phyloP scores from a whole-genome alignment of 345 rosid genomes.

The Iberis pinnata region DNA sequence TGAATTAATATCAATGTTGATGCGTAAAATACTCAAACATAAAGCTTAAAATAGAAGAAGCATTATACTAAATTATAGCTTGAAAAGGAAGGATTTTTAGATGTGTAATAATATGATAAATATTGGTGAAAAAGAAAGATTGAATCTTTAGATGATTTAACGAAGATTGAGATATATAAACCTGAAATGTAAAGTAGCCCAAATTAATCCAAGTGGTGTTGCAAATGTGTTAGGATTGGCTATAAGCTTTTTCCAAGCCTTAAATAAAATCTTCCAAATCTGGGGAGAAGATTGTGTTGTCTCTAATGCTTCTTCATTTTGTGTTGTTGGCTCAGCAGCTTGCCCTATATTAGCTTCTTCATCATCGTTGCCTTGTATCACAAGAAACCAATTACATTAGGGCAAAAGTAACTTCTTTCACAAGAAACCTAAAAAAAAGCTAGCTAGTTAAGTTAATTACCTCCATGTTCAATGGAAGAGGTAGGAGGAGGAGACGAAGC shows the following conservation, averaged over 20 bases:
- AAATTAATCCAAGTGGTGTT: slow-evolving; percentile 53
- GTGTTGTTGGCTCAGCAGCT: slow-evolving; percentile 41
- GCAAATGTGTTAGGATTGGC: slow-evolving; percentile 78
- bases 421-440: too few relatives aligned
- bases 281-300: slow-evolving; percentile 34
- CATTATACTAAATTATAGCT: background rate
- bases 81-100: too few relatives aligned
- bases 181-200: slow-evolving; percentile 85
- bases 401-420: too few relatives aligned
- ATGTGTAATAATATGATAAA: background rate
- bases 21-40: slow-evolving; percentile 4
- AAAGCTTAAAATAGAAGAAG: slow-evolving; percentile 20
- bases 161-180: slow-evolving; percentile 11
- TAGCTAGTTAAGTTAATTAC: slow-evolving; percentile 40
- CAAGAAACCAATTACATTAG: slow-evolving; percentile 22
- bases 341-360: slow-evolving; percentile 38
- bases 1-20: too few relatives aligned
- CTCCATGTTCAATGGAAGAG: slow-evolving; percentile 42
- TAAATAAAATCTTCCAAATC: slow-evolving; percentile 40
- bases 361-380: slow-evolving; percentile 21
- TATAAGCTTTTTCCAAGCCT: slow-evolving; percentile 60
- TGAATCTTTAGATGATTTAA: slow-evolving; percentile 14
- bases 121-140: too few relatives aligned
- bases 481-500: too few relatives aligned
- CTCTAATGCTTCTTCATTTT: slow-evolving; percentile 35